A percentile compares a stretch with the other conserved stretches of the same genome.
phyloP scores from a whole-genome alignment of 2,329 filamentous ascomycete genomes.

The Aspergillus texensis region DNA sequence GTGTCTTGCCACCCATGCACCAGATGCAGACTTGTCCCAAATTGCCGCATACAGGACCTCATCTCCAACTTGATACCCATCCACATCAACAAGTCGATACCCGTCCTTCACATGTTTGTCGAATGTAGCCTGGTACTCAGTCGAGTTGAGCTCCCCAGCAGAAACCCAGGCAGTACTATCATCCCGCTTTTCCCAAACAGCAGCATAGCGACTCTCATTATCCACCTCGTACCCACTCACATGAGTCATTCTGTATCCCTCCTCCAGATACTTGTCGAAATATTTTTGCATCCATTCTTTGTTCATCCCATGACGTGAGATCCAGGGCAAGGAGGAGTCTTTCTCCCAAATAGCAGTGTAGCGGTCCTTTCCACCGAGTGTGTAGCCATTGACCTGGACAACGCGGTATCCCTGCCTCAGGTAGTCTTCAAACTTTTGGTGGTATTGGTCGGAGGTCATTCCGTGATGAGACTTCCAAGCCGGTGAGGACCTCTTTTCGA shows the following conservation, averaged over 20 bases:
- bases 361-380: conserved; percentile 5
- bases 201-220: conserved; percentile 14
- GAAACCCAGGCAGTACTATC: conserved; percentile 7
- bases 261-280: conserved; percentile 7
- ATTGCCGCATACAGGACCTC: conserved; percentile 15
- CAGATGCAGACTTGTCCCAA: conserved; percentile 17
- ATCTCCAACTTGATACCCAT: conserved; percentile 11
- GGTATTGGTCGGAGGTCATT: conserved; percentile 16
- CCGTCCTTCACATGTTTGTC: conserved; percentile 14
- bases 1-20: conserved; percentile 16
- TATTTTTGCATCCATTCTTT: conserved; percentile 8
- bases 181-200: conserved; percentile 17
- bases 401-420: conserved; percentile 15
- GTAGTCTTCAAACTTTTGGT: conserved; percentile 17
- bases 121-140: conserved; percentile 11
- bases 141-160: conserved; percentile 8
- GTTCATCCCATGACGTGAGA: conserved; percentile 13
- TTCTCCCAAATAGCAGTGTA: conserved; percentile 20
- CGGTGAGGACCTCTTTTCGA: conserved; percentile 11
- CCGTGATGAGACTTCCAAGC: conserved; percentile 17
- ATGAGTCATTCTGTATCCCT: conserved; percentile 16
- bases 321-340: conserved; percentile 10
- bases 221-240: conserved; percentile 17
- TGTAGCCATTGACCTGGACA: conserved; percentile 18
- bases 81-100: conserved; percentile 12